Evolutionary conservation across 208 protist genomes (phyloP), one percentile per base, ranked within the genome.

Genomic region (Acanthamoeba healyi): DNA sequence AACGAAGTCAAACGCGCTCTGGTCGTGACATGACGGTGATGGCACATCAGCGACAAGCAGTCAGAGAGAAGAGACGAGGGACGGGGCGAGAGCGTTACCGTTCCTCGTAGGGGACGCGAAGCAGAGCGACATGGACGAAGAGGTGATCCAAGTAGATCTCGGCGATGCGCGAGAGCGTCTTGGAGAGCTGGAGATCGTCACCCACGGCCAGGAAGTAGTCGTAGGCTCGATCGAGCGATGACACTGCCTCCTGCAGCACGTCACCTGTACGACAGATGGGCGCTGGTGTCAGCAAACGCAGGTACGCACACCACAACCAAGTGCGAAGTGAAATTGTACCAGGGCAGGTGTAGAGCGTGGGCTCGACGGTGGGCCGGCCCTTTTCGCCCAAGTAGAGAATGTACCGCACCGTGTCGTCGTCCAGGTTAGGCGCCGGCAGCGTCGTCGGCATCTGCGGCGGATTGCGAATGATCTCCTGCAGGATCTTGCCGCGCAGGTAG

Each of bases 131-230:
- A 17, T 38, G 84, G 4, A 61, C 54, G 38, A 91, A 91, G 26
- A 91, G 84, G 56, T 91, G 34, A 32, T 61, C 84, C 3, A 91
- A 17, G 24, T 91, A 91, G 22, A 70, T 32, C 54, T 91, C 84
- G 22, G 84, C 42, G 38, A 91, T 91, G 7, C 56, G 84, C 36
- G 84, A 91, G 3, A 91, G 84, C 49, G 56, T 70, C 29, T 91
- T 91, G 10, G 84, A 38, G 10, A 91, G 34, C 36, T 91, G 84
- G 22, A 63, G 34, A 91, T 91, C 84, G 54, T 91, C 84, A 51
- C 84, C 84, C 34, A 70, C 56, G 10, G 84, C 84, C 24, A 72
- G 84, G 84, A 91, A 91, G 58, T 91, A 91, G 36, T 91, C 84
- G 54, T 91, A 91, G 36, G 84, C 84, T 34, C 38, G 29, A 32